These are phyloP conservation scores for Rhizopus delemar DNA, from an alignment of 371 early-diverging fungal genomes.

Conservation along the genomic window DNA sequence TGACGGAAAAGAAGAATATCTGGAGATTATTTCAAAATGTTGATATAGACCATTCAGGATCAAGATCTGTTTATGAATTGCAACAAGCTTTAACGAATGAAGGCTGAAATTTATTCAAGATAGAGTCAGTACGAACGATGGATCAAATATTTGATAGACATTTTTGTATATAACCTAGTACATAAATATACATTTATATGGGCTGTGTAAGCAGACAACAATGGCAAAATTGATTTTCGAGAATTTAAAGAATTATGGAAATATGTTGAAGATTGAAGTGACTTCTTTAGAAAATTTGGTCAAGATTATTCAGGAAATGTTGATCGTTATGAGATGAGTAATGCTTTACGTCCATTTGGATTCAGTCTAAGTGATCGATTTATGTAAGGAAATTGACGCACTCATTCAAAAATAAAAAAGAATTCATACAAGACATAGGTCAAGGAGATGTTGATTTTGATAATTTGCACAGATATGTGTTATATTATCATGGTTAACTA, in stretches of 20 bases:
- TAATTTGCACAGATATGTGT: constrained; percentile 84
- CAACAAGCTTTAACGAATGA: constrained; percentile 67
- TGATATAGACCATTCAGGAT: constrained; percentile 53
- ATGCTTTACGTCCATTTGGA: constrained; percentile 77
- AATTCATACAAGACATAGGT: constrained; percentile 20
- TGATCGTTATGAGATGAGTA: constrained; percentile 69
- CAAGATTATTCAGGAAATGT: constrained; percentile 78
- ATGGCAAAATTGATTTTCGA: constrained; percentile 90
- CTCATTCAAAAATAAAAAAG: constrained; percentile 62
- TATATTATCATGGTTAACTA: constrained; percentile 75
- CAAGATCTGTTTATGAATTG: constrained; percentile 51
- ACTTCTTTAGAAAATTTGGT: constrained; percentile 81
- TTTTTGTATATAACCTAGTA: too few species aligned
- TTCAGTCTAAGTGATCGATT: constrained; percentile 64
- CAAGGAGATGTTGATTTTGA: constrained; percentile 77
- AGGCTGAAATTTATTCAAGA: constrained; percentile 62
- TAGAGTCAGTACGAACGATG: constrained; percentile 62
- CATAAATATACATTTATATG: too few species aligned
- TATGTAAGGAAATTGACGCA: constrained; percentile 56
- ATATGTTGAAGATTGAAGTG: constrained; percentile 74
- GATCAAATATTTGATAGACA: constrained; percentile 66
- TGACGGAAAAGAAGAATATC: constrained; percentile 46
- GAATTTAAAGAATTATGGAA: constrained; percentile 85
- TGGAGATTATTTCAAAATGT: constrained; percentile 72
- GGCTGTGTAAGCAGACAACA: constrained; percentile 61